These are phyloP conservation scores for Colletotrichum lini DNA, from an alignment of 2,329 filamentous ascomycete genomes.

Conservation along the genomic window DNA sequence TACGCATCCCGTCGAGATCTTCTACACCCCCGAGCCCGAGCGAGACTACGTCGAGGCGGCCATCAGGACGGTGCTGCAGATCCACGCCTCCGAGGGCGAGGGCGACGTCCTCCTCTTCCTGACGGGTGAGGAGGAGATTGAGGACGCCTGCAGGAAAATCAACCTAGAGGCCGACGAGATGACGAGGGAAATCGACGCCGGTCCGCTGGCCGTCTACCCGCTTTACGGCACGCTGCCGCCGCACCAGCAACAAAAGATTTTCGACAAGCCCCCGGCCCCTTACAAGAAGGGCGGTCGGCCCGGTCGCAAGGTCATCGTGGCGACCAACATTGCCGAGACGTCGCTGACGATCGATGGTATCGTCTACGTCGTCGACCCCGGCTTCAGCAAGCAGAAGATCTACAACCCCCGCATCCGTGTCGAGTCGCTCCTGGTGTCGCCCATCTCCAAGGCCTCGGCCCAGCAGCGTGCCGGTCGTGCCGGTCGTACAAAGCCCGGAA, in stretches of 20 bases:
- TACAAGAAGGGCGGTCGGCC: slow-evolving; percentile 82
- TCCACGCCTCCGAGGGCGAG: slow-evolving; percentile 92
- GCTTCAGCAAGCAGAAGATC: slow-evolving; percentile 99
- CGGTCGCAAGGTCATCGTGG: slow-evolving; percentile 93
- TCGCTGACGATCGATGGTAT: slow-evolving; percentile 98
- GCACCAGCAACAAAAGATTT: slow-evolving; percentile 94
- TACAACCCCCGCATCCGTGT: slow-evolving; percentile 98
- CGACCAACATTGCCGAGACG: slow-evolving; percentile 98
- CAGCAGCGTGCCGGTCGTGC: slow-evolving; percentile 99
- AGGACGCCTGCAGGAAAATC: slow-evolving; percentile 95
- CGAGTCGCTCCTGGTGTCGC: slow-evolving; percentile 96
- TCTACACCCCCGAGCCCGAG: slow-evolving; percentile 97
- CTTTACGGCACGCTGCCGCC: slow-evolving; percentile 95
- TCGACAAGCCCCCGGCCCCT: slow-evolving; percentile 86
- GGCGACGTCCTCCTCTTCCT: slow-evolving; percentile 95
- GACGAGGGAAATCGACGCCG: slow-evolving; percentile 90
- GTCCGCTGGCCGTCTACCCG: slow-evolving; percentile 90
- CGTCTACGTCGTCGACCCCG: slow-evolving; percentile 98
- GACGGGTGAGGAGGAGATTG: slow-evolving; percentile 98
- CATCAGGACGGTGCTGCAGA: slow-evolving; percentile 94
- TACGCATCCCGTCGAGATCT: slow-evolving; percentile 97
- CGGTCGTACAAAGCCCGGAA: slow-evolving; percentile 97
- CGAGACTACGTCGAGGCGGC: slow-evolving; percentile 97
- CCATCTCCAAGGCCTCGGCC: slow-evolving; percentile 97
- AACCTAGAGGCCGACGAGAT: slow-evolving; percentile 92